Evolutionary conservation across 305 asterid species (phyloP), one percentile per base, ranked within the genome.

Genomic region (Fraxinus dipetala): DNA sequence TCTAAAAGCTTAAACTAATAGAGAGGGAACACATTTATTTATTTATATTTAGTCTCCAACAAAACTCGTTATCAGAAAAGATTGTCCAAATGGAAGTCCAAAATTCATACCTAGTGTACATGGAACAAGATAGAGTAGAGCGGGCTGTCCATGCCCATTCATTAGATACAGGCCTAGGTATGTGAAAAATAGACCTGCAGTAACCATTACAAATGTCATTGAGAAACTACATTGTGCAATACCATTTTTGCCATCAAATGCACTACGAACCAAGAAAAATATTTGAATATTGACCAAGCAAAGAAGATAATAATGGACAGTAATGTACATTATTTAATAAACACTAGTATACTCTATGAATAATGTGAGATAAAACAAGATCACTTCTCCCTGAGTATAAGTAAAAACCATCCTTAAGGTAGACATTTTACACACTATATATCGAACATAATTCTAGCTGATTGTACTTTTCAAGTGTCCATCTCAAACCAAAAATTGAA

Each of bases 131-230:
- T 95, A 95, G 75, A 95, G 94, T 74, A 95, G 96, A 76, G 99
- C 99, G 0, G 99, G 99, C 83, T 95, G 98, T 76, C 99, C 99
- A 32, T 94, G 95, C 48, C 98, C 99, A 13, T 92, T 72, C 99
- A 95, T 95, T 83, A 96, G 88, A 85, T 92, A 94, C 93, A 96
- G 85, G 78, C 91, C 99, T 70, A 93, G 38, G 86, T 94, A 96
- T 30, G 99, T 94, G 36, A 90, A 86, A 67, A 87, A 7, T 72
- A 96, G 90, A 54, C 99, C 99, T 96, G 98, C 88, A 87, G 56
- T 51, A 81, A 86, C 31, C 45, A 83, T 67, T 30, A 30, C 40
- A 51, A 22, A 35, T 18, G 13, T 89, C 61, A 88, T 63, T 31
- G 34, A 76, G 20, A 56, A 73, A 32, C 36, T 34, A 54, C 28